Conservation (phyloP, 2,329 filamentous ascomycete species). For the Rhexocercosporidium sp. region DNA sequence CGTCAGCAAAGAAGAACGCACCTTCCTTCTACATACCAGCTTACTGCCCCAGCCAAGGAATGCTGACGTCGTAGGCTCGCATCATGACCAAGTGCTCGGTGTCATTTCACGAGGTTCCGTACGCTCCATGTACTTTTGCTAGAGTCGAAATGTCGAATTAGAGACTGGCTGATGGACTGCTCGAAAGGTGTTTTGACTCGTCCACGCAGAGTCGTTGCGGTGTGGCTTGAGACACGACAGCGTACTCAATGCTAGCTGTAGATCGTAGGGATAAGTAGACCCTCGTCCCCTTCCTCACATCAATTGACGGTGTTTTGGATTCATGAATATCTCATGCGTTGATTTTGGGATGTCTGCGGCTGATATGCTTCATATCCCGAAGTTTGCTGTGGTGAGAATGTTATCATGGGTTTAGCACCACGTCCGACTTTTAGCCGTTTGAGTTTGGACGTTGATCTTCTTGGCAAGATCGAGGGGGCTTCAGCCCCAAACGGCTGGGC, state of each 20-base stretch:
- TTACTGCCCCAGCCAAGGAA: conserved; percentile 7
- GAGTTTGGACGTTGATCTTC: not conserved
- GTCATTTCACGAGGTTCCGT: not conserved
- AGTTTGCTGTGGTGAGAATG: not conserved
- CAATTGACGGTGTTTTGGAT: not conserved
- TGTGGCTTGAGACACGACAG: not conserved
- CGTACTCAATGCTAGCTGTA: not conserved
- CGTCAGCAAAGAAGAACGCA: not conserved
- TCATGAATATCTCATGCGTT: not conserved
- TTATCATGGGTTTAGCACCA: not conserved
- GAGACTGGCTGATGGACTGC: conserved; percentile 3
- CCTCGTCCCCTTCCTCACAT: not conserved
- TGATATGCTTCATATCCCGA: conserved; percentile 4
- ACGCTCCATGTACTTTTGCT: not conserved
- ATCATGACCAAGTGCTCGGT: not conserved
- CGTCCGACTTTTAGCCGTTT: conserved; percentile 9
- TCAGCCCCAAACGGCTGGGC: not conserved
- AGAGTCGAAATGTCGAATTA: not conserved
- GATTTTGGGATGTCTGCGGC: not conserved
- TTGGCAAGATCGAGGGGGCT: not conserved
- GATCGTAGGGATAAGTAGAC: not conserved
- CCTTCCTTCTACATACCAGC: conserved; percentile 5
- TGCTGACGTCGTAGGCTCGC: not conserved
- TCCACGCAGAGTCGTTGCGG: not conserved
- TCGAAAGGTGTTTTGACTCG: not conserved